A percentile compares a stretch with the other conserved stretches of the same genome.
phyloP scores from a whole-genome alignment of 192 early-diverging fungal species.

The Umbelopsis vinacea region DNA sequence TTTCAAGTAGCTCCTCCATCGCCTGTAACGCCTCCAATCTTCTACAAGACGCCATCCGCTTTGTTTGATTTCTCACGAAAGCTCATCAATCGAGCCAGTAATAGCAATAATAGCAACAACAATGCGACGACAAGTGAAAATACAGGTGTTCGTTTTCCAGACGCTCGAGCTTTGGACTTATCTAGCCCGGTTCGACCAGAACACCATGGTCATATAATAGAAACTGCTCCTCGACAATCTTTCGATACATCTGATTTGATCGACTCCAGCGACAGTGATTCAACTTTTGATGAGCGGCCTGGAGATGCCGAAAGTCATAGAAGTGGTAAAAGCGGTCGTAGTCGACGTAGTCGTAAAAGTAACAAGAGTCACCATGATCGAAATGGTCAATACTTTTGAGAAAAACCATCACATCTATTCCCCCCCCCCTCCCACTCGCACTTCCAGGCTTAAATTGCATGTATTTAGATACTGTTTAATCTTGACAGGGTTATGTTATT shows the following conservation, averaged over 20 bases:
- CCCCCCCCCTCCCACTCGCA: neutral
- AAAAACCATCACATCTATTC: no score
- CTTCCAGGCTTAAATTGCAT: neutral
- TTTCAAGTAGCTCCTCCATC: slow-evolving; percentile 16
- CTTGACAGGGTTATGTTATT: neutral
- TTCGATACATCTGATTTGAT: slow-evolving; percentile 15
- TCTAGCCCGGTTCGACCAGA: neutral
- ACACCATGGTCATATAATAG: neutral
- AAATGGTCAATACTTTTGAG: slow-evolving; percentile 9
- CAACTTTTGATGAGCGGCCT: slow-evolving; percentile 3
- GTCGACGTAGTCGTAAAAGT: slow-evolving; percentile 1
- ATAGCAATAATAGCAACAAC: neutral
- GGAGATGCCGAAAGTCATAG: slow-evolving; percentile 6
- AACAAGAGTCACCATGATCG: neutral
- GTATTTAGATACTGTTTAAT: slow-evolving; percentile 4
- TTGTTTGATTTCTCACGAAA: slow-evolving; percentile 21
- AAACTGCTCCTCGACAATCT: neutral
- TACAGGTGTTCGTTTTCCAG: neutral
- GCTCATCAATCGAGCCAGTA: slow-evolving; percentile 5
- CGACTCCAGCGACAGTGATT: slow-evolving; percentile 10
- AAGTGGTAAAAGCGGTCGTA: neutral
- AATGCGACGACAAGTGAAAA: neutral
- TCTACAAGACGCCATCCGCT: slow-evolving; percentile 5
- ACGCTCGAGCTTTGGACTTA: neutral
- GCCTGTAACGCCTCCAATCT: slow-evolving; percentile 9